Conservation (phyloP, 305 asterid genomes). For the Plantago lanceolata region DNA sequence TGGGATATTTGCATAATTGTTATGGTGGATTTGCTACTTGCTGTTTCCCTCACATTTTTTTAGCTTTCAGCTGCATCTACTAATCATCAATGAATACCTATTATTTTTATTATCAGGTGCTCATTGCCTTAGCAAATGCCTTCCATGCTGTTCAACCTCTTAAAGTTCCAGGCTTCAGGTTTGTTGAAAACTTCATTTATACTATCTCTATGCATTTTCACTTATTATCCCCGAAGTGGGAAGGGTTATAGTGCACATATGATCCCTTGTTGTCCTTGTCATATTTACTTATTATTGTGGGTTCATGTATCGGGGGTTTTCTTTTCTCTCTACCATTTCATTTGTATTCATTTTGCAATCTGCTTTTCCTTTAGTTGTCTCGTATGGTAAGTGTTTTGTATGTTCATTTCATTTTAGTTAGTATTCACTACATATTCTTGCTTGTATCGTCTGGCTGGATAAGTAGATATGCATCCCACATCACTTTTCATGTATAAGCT, state of each 20-base stretch:
- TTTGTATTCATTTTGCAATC: background rate
- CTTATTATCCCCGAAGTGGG: too few species aligned
- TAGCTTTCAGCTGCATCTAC: background rate
- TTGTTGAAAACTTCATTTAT: constrained; percentile 22
- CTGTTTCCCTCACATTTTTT: background rate
- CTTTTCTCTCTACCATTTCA: background rate
- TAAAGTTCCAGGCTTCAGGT: constrained; percentile 96
- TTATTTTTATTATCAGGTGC: constrained; percentile 42
- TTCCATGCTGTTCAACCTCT: constrained; percentile 97
- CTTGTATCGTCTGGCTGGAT: background rate
- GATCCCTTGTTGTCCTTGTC: background rate
- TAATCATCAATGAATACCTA: background rate
- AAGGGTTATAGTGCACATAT: background rate
- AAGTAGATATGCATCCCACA: background rate
- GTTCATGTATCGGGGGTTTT: background rate
- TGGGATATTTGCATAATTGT: constrained; percentile 14
- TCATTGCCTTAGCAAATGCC: constrained; percentile 83
- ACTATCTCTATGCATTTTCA: too few species aligned
- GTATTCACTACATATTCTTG: background rate
- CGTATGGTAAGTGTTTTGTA: background rate
- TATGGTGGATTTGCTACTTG: constrained; percentile 6
- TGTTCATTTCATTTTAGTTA: too few species aligned
- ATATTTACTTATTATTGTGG: background rate
- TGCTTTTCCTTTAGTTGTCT: background rate
- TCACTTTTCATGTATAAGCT: constrained; percentile 13